Conservation (phyloP, 768 basidiomycete species). For the Tricholoma matsutake region DNA sequence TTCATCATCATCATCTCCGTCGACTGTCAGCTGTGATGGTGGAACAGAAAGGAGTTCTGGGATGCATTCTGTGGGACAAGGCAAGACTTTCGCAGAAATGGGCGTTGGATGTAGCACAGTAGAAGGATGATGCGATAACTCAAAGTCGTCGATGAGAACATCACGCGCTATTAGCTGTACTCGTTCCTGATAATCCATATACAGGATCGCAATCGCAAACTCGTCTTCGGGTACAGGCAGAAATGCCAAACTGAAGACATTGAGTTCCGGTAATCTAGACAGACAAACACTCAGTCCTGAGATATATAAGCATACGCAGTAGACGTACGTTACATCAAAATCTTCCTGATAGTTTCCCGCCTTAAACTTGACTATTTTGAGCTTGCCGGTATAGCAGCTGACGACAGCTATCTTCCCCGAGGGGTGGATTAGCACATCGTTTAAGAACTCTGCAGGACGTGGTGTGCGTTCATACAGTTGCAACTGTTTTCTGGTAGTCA, state of each 20-base stretch:
- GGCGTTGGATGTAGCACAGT: conserved; percentile 47
- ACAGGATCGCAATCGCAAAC: conserved; percentile 62
- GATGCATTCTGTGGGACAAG: conserved; percentile 36
- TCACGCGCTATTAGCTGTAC: conserved; percentile 65
- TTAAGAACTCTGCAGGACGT: conserved; percentile 71
- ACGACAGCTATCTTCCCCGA: conserved; percentile 58
- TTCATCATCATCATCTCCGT: conserved; percentile 30
- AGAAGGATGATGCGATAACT: conserved; percentile 49
- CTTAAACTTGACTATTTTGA: conserved; percentile 60
- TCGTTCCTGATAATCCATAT: conserved; percentile 57
- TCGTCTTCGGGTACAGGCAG: conserved; percentile 43
- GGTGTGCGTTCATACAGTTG: conserved; percentile 54
- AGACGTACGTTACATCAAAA: conserved; percentile 62
- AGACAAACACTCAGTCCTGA: not conserved
- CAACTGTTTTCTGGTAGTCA: conserved; percentile 43
- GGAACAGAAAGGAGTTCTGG: conserved; percentile 42
- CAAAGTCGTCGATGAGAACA: conserved; percentile 44
- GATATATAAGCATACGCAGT: not conserved
- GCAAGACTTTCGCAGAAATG: conserved; percentile 49
- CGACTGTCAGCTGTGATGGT: conserved; percentile 23
- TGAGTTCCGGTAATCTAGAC: conserved; percentile 60
- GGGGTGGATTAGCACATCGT: conserved; percentile 63
- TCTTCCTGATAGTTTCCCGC: conserved; percentile 53
- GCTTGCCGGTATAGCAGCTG: conserved; percentile 66
- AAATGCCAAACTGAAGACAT: conserved; percentile 66